Base-by-base conservation (phyloP, 495 filamentous ascomycete genomes). In the Evansstolkia leycettana region DNA sequence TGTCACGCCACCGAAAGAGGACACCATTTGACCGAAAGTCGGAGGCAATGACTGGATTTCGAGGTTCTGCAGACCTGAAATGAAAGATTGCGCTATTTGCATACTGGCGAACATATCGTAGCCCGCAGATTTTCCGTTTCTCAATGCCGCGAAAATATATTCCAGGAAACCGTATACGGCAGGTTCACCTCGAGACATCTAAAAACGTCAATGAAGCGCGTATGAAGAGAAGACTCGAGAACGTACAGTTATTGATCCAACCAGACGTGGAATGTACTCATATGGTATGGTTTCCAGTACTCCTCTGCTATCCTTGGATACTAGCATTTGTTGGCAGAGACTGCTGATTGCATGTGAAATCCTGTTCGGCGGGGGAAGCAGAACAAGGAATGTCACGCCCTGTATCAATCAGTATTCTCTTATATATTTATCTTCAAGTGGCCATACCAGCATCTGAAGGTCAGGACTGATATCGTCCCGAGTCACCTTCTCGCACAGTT, bases 401-500 rank as follows among this genome's bases (percentile, higher is more conserved):
- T 69, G 16, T 16, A 18, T 17, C 38, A 10, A 12, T 50, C n/a
- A 49, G 47, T 39, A 19, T n/a, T n/a, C n/a, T 26, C 7, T 26
- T 26, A 26, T 7, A 7, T 26, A 26, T n/a, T 26, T 26, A 7
- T n/a, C 7, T n/a, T 26, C 7, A 29, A n/a, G 16, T n/a, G 5
- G 6, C 15, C 48, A 33, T 54, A 69, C 70, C 58, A 60, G 53
- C 12, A 66, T 50, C 28, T 68, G 68, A 2, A 72, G 47, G 11
- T 44, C 47, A 1, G 37, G 32, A 28, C 67, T 37, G n/a, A 71
- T 54, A 14, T 50, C 55, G 8, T 50, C 34, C 16, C 50, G 51
- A 1, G 59, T 50, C 4, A 69, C 45, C 50, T 75, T 77, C 17
- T 71, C 64, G 13, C 62, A 55, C 12, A 78, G 40, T 38, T 76